Percentiles rank a stretch among this genome's conserved stretches.
These are phyloP conservation scores for Penicillium cosmopolitanum DNA, from an alignment of 495 filamentous ascomycete genomes.

Conservation along the genomic window DNA sequence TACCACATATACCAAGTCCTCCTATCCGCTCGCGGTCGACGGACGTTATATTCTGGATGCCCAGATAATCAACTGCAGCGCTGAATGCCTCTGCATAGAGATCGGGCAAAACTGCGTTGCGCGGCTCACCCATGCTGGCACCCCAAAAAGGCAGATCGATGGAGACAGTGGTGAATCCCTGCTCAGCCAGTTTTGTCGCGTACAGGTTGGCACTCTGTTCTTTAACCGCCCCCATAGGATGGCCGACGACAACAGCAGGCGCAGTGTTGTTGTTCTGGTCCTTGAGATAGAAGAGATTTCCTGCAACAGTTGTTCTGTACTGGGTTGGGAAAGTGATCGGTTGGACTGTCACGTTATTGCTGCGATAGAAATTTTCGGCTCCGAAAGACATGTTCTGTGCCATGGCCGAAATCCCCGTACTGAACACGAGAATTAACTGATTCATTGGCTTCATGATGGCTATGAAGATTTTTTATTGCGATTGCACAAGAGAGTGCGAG, in stretches of 20 bases:
- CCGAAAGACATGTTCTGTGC: conserved; percentile 37
- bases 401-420: conserved; percentile 17
- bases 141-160: conserved; percentile 44
- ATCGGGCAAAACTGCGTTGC: conserved; percentile 37
- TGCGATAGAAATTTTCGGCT: conserved; percentile 36
- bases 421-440: background rate
- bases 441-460: background rate
- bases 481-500: background rate
- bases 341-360: conserved; percentile 23
- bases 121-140: conserved; percentile 38
- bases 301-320: conserved; percentile 24
- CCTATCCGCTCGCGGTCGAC: conserved; percentile 44
- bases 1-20: conserved; percentile 45
- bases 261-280: conserved; percentile 11
- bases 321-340: conserved; percentile 28
- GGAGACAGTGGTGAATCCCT: conserved; percentile 41
- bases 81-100: conserved; percentile 44
- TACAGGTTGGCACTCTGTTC: conserved; percentile 46
- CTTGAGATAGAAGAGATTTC: conserved; percentile 28
- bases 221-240: conserved; percentile 45
- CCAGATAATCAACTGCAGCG: conserved; percentile 44
- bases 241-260: conserved; percentile 31
- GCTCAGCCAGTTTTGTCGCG: conserved; percentile 37
- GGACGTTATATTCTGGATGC: conserved; percentile 20
- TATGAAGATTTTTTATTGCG: background rate